These are phyloP conservation scores for Zanthoxylum bungeanum DNA, from an alignment of 345 rosid species.

Conservation along the genomic window DNA sequence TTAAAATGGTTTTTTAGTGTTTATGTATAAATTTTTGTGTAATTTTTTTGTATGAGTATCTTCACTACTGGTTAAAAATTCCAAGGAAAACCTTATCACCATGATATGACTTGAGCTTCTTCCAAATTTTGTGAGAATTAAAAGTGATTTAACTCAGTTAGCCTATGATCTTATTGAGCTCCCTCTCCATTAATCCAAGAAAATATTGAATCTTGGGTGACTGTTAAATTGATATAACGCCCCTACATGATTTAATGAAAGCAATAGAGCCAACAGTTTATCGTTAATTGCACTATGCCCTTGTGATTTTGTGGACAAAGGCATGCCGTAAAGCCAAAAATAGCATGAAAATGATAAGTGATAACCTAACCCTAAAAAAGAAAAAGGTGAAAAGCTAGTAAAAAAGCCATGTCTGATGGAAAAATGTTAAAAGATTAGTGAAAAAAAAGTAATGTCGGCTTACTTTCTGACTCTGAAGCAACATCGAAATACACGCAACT, in stretches of 20 bases:
- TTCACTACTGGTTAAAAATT: too few species aligned
- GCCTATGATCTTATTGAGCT: too few species aligned
- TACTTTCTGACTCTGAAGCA: slow-evolving; percentile 38
- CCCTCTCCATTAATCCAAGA: not conserved
- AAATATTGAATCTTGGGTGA: not conserved
- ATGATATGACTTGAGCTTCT: too few species aligned
- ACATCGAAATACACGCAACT: slow-evolving; percentile 42
- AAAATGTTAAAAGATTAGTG: not conserved
- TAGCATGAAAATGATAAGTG: not conserved
- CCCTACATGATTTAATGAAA: too few species aligned
- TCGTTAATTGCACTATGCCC: not conserved
- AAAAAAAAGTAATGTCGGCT: slow-evolving; percentile 33
- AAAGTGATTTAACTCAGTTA: too few species aligned
- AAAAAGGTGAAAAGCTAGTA: not conserved
- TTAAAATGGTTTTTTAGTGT: too few species aligned
- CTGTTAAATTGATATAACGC: not conserved
- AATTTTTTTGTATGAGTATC: too few species aligned
- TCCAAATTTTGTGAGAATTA: too few species aligned
- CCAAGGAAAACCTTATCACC: too few species aligned
- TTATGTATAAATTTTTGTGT: too few species aligned
- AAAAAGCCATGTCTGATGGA: not conserved
- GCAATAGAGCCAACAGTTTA: too few species aligned
- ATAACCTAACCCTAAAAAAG: slow-evolving; percentile 4
- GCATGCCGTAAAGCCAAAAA: not conserved
- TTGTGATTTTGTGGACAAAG: not conserved